Evolutionary conservation across 176 grass and related monocot genomes (phyloP).

Genomic region (Tuctoria greenei): DNA sequence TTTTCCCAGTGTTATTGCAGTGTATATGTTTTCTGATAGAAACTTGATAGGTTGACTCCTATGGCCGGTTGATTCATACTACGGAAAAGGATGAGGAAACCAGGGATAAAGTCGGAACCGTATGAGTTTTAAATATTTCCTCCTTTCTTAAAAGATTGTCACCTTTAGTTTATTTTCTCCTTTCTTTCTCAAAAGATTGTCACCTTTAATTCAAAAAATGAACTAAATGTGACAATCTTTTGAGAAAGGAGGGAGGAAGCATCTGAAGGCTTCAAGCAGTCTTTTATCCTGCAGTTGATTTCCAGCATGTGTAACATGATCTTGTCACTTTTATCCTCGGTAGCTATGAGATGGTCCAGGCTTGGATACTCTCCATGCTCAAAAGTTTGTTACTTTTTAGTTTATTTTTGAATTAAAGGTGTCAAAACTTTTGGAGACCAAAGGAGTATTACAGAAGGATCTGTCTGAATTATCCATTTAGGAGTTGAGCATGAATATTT

Average conservation of each 20-base stretch:
- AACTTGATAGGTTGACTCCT: slow-evolving; percentile 1
- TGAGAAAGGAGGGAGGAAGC: too few relatives aligned
- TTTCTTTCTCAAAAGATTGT: too few relatives aligned
- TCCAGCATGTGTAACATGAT: neutral
- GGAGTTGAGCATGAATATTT: neutral
- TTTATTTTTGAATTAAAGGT: too few relatives aligned
- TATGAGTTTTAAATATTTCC: too few relatives aligned
- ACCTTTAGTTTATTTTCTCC: too few relatives aligned
- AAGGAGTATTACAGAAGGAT: neutral
- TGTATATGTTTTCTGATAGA: slow-evolving; percentile 35
- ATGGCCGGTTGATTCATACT: slow-evolving; percentile 22
- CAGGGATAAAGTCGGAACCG: slow-evolving; percentile 10
- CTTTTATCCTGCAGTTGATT: neutral
- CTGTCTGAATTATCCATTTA: neutral
- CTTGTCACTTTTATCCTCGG: neutral
- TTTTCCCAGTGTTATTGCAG: neutral
- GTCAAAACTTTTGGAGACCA: too few relatives aligned
- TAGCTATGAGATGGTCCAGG: too few relatives aligned
- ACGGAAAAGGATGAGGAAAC: neutral
- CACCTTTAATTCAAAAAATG: too few relatives aligned
- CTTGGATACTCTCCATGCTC: too few relatives aligned
- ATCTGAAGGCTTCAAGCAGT: neutral
- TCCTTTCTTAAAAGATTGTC: too few relatives aligned
- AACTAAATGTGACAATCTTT: too few relatives aligned
- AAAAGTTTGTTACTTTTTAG: too few relatives aligned